Evolutionary conservation across 2,329 filamentous ascomycete species (phyloP).

Genomic region (Pestalotiopsis sp.): DNA sequence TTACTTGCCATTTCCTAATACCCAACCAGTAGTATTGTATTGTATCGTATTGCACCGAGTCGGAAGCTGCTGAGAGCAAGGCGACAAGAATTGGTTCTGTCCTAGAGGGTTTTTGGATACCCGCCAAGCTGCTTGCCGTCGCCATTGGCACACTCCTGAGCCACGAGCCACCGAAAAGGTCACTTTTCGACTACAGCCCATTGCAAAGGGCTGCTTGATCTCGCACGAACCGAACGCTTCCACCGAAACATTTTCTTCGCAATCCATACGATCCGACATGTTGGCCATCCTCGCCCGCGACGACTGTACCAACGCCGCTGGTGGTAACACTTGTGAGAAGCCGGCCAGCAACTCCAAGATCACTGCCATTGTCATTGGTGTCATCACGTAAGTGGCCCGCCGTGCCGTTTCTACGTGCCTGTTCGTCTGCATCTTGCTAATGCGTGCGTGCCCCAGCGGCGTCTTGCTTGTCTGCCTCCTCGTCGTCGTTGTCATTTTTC

Average conservation of each 20-base stretch:
- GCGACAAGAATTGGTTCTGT: too few relatives aligned
- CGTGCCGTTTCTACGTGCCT: not conserved
- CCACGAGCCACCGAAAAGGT: too few relatives aligned
- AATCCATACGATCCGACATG: not conserved
- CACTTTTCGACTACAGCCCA: not conserved
- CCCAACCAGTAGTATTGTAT: not conserved
- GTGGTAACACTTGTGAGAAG: conserved; percentile 7
- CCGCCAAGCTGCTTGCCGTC: too few relatives aligned
- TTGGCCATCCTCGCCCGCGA: conserved; percentile 1
- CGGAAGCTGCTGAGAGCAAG: too few relatives aligned
- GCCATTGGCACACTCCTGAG: too few relatives aligned
- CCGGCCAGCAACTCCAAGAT: not conserved
- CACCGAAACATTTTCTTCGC: not conserved
- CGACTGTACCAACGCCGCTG: conserved; percentile 7
- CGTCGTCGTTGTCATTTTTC: not conserved
- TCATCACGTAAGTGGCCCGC: conserved; percentile 1
- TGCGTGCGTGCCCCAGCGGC: not conserved
- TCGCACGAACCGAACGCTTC: not conserved
- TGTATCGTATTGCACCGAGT: not conserved
- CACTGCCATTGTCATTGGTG: conserved; percentile 1
- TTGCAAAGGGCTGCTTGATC: not conserved
- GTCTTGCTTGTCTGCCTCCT: conserved; percentile 1
- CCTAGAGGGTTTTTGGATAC: too few relatives aligned
- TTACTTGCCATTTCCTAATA: not conserved
- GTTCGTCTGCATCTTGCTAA: not conserved